phyloP scores from a whole-genome alignment of 768 basidiomycete genomes.

The Agrocybe pediades region DNA sequence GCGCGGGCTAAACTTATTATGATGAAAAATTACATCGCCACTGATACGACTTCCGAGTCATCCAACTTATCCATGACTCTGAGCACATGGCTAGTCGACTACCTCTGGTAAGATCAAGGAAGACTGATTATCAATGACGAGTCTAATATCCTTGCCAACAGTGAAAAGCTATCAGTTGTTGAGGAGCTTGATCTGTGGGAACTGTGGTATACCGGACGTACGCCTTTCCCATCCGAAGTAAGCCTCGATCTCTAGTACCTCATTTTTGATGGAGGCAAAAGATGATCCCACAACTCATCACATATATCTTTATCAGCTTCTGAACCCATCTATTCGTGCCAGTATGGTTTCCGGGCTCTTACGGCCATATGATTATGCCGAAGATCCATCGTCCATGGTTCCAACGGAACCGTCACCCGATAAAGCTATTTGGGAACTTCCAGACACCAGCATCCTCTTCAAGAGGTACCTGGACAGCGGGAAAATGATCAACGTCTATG shows the following conservation, averaged over 20 bases:
- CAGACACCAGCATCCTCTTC: constrained; percentile 80
- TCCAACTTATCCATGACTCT: constrained; percentile 28
- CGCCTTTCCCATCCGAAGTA: constrained; percentile 71
- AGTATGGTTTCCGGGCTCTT: constrained; percentile 62
- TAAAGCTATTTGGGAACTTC: constrained; percentile 50
- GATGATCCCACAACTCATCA: not conserved
- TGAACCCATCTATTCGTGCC: constrained; percentile 72
- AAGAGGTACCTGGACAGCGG: constrained; percentile 77
- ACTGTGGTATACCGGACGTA: constrained; percentile 70
- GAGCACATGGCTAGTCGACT: constrained; percentile 51
- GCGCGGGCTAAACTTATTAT: constrained; percentile 21
- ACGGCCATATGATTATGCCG: constrained; percentile 53
- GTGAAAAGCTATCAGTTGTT: constrained; percentile 43
- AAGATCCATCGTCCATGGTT: constrained; percentile 4
- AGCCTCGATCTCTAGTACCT: not conserved
- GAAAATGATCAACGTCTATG: constrained; percentile 83
- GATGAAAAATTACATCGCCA: constrained; percentile 17
- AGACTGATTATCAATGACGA: not conserved
- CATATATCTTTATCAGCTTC: constrained; percentile 39
- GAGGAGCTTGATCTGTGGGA: constrained; percentile 63
- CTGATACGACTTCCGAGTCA: constrained; percentile 9
- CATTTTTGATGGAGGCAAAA: not conserved
- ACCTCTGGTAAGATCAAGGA: constrained; percentile 43
- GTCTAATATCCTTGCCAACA: constrained; percentile 21
- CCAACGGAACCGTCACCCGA: not conserved